Evolutionary conservation across 371 early-diverging fungal genomes (phyloP).

Genomic region (Phascolomyces articulosus): DNA sequence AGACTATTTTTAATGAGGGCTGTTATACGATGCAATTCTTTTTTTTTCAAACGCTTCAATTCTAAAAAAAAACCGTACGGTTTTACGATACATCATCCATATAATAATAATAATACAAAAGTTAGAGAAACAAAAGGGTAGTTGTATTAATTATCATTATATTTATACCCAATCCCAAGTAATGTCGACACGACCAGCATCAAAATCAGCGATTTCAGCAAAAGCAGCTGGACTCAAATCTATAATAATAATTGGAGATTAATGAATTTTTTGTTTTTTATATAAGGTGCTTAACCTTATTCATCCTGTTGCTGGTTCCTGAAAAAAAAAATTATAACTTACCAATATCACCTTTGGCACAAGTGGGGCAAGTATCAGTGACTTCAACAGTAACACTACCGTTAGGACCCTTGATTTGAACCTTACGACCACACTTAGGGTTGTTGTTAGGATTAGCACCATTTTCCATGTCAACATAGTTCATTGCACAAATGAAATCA

Average conservation of each 20-base stretch:
- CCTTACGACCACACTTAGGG: constrained; percentile 30
- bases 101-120: no score
- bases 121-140: no score
- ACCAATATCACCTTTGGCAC: constrained; percentile 22
- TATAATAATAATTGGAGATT: constrained; percentile 8
- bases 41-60: no score
- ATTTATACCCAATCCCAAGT: constrained; percentile 34
- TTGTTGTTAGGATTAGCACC: constrained; percentile 43
- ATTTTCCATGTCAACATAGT: constrained; percentile 38
- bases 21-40: no score
- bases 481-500: constrained; percentile 38
- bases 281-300: neutral
- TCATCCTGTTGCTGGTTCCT: constrained; percentile 24
- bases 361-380: constrained; percentile 32
- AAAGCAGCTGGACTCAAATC: constrained; percentile 55
- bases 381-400: constrained; percentile 34
- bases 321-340: neutral
- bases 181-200: constrained; percentile 40
- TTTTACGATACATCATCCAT: no score
- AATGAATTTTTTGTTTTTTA: neutral
- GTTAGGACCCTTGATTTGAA: constrained; percentile 28
- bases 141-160: neutral
- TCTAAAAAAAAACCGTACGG: no score
- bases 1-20: no score
- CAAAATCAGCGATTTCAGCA: constrained; percentile 28